Evolutionary conservation across 805 yeast species (phyloP).

Genomic region (Starmerella sirachaensis): DNA sequence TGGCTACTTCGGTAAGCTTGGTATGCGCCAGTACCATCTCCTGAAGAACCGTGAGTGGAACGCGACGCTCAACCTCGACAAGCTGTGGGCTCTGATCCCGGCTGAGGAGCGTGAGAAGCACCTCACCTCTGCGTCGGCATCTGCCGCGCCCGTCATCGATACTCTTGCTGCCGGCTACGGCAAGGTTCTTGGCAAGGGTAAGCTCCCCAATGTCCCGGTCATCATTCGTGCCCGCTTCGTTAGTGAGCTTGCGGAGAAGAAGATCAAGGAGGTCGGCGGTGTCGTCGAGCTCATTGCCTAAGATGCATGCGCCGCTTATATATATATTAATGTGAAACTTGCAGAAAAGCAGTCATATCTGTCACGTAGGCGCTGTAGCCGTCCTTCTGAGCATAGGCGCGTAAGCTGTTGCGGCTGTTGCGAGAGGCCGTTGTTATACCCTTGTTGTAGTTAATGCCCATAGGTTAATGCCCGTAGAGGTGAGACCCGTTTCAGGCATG

Average conservation of each 20-base stretch:
- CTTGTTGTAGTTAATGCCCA: too few relatives aligned
- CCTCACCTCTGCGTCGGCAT: constrained; percentile 68
- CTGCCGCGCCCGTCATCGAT: constrained; percentile 98
- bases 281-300: constrained; percentile 98
- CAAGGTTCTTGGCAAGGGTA: constrained; percentile 99
- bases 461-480: too few relatives aligned
- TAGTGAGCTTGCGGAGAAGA: constrained; percentile 98
- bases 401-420: too few relatives aligned
- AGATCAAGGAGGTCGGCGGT: constrained; percentile 99
- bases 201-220: constrained; percentile 95
- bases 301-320: constrained; percentile 24
- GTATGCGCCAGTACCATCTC: constrained; percentile 99
- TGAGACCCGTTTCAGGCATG: too few relatives aligned
- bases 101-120: constrained; percentile 88
- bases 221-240: constrained; percentile 99
- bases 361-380: too few relatives aligned
- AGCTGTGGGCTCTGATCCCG: constrained; percentile 94
- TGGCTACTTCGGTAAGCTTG: constrained; percentile 99
- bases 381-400: too few relatives aligned
- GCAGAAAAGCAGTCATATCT: background rate
- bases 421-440: too few relatives aligned
- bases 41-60: constrained; percentile 91
- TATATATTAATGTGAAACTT: constrained; percentile 9
- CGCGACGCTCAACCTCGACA: constrained; percentile 96
- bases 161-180: constrained; percentile 99